Conservation (phyloP, 2,329 filamentous ascomycete genomes). For the Botryosphaeria dothidea region DNA sequence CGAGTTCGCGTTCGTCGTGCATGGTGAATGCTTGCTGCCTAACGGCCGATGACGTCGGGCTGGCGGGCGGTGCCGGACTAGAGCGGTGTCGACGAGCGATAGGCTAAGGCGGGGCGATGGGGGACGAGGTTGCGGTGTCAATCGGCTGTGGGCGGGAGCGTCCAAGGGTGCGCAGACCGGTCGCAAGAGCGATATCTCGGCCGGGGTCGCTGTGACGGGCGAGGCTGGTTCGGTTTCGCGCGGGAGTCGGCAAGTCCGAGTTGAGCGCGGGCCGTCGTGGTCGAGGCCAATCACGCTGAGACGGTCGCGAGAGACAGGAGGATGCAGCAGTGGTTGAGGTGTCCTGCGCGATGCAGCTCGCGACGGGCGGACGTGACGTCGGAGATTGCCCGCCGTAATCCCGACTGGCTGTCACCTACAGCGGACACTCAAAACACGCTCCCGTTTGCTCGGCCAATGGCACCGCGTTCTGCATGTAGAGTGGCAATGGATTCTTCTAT, state of each 20-base stretch:
- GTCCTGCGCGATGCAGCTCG: neutral
- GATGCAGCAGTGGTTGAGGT: neutral
- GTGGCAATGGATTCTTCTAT: neutral
- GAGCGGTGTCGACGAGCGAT: neutral
- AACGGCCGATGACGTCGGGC: neutral
- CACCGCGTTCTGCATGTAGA: neutral
- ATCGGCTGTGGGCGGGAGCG: neutral
- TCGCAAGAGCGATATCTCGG: constrained; percentile 2
- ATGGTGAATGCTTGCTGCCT: constrained; percentile 46
- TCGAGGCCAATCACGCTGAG: neutral
- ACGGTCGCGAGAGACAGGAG: neutral
- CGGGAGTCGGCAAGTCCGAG: neutral
- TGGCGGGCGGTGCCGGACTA: neutral
- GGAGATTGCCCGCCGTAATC: neutral
- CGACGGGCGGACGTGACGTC: neutral
- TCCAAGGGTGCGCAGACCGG: neutral
- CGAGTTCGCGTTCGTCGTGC: constrained; percentile 71
- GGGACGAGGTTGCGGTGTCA: constrained; percentile 1
- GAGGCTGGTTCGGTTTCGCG: neutral
- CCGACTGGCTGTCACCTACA: neutral
- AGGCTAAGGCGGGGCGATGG: neutral
- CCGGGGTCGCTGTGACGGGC: neutral
- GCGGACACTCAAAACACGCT: neutral
- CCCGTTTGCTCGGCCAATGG: neutral
- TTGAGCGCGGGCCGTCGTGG: neutral